Evolutionary conservation across 768 basidiomycete species (phyloP).

Genomic region (Dacryopinax spathularia): DNA sequence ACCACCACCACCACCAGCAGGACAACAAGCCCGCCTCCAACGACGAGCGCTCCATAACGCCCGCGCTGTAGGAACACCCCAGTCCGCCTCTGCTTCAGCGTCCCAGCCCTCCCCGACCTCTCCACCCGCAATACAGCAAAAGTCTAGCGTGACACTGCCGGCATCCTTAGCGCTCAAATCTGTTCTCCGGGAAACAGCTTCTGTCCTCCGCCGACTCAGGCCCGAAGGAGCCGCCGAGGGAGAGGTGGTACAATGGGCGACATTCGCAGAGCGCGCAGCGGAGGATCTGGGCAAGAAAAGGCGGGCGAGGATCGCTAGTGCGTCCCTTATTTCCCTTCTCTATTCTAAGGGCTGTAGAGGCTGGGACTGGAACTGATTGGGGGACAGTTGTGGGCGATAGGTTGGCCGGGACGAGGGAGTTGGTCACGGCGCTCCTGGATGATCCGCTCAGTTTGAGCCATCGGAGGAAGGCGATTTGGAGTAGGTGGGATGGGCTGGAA

Average conservation of each 20-base stretch:
- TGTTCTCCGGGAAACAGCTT: neutral
- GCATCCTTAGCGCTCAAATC: neutral
- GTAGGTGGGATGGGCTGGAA: neutral
- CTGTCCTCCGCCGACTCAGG: neutral
- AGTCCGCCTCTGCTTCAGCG: neutral
- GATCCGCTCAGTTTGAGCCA: slow-evolving; percentile 37
- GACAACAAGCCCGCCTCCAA: too few species aligned
- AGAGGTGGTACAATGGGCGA: neutral
- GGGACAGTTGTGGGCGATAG: slow-evolving; percentile 24
- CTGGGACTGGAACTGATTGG: neutral
- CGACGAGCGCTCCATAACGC: neutral
- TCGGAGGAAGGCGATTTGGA: neutral
- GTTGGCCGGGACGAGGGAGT: slow-evolving; percentile 38
- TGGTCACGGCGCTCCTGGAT: slow-evolving; percentile 56
- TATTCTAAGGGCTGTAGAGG: neutral
- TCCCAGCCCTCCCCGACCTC: neutral
- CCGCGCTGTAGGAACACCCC: neutral
- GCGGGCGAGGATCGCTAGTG: neutral
- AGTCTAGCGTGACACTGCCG: neutral
- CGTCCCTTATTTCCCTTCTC: too few species aligned
- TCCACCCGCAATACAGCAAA: neutral
- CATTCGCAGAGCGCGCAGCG: neutral
- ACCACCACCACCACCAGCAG: too few species aligned
- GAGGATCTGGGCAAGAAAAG: neutral
- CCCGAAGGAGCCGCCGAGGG: neutral